Evolutionary conservation across 2,329 filamentous ascomycete species (phyloP).

Genomic region (Pyricularia pennisetigena): DNA sequence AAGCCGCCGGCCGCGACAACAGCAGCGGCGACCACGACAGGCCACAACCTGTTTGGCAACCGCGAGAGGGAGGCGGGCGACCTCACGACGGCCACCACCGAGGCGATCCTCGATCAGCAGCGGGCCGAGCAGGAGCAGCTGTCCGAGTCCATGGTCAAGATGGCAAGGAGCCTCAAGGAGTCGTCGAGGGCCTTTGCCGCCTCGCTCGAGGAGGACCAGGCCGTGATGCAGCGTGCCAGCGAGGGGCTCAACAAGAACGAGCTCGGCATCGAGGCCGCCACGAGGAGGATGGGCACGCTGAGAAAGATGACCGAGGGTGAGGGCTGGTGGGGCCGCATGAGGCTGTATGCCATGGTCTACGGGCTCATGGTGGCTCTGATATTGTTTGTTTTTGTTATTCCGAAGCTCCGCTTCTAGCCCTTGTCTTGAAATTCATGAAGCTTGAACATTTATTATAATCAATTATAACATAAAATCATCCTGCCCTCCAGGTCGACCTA

Average conservation of each 20-base stretch:
- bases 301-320: constrained; percentile 76
- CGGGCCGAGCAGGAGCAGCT: constrained; percentile 75
- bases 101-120: constrained; percentile 67
- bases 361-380: constrained; percentile 71
- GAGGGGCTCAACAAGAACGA: constrained; percentile 71
- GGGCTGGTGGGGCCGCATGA: constrained; percentile 76
- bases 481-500: background rate
- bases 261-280: constrained; percentile 65
- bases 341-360: constrained; percentile 77
- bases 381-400: constrained; percentile 73
- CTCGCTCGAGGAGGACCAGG: constrained; percentile 62
- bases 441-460: background rate
- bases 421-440: background rate
- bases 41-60: constrained; percentile 9
- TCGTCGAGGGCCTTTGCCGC: constrained; percentile 63
- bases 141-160: constrained; percentile 68
- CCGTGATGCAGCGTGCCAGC: constrained; percentile 59
- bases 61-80: constrained; percentile 25
- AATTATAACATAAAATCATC: background rate
- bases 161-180: constrained; percentile 69
- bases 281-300: constrained; percentile 66
- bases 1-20: background rate
- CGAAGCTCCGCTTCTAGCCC: constrained; percentile 74
- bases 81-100: constrained; percentile 42
- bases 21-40: constrained; percentile 8